Evolutionary conservation across 768 basidiomycete species (phyloP).

Genomic region (Leucocoprinus sp.): DNA sequence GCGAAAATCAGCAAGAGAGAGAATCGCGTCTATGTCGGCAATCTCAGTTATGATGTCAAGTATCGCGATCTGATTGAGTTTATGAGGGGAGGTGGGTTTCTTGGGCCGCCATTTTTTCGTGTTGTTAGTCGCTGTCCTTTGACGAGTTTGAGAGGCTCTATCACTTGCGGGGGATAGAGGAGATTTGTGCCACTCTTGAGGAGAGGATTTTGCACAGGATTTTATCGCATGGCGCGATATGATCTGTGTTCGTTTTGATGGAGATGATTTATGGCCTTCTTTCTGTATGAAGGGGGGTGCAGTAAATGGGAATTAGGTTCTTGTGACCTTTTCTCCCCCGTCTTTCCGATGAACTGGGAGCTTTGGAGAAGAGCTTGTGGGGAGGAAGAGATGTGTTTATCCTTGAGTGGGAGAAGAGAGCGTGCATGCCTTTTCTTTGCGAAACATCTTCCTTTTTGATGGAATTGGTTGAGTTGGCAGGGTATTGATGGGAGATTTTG

Average conservation of each 20-base stretch:
- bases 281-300: neutral
- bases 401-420: conserved; percentile 15
- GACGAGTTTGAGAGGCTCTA: conserved; percentile 17
- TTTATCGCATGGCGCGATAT: conserved; percentile 11
- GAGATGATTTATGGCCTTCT: neutral
- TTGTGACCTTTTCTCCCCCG: conserved; percentile 1
- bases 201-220: conserved; percentile 8
- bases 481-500: conserved; percentile 93
- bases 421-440: conserved; percentile 21
- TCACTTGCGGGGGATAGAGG: neutral
- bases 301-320: neutral
- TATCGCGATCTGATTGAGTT: conserved; percentile 99
- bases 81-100: conserved; percentile 98
- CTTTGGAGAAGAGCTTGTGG: conserved; percentile 29
- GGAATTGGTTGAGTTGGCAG: conserved; percentile 59
- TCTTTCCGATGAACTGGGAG: conserved; percentile 33
- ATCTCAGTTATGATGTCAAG: conserved; percentile 97
- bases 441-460: conserved; percentile 26
- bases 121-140: conserved; percentile 30
- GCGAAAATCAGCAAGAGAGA: conserved; percentile 95
- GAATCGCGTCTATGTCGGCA: conserved; percentile 97
- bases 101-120: conserved; percentile 53
- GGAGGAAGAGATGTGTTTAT: conserved; percentile 14
- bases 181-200: conserved; percentile 2
- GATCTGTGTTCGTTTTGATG: neutral